A percentile compares a stretch with the other conserved stretches of the same genome.
phyloP scores from a whole-genome alignment of 768 basidiomycete species.

The Tephrocybe sp. region DNA sequence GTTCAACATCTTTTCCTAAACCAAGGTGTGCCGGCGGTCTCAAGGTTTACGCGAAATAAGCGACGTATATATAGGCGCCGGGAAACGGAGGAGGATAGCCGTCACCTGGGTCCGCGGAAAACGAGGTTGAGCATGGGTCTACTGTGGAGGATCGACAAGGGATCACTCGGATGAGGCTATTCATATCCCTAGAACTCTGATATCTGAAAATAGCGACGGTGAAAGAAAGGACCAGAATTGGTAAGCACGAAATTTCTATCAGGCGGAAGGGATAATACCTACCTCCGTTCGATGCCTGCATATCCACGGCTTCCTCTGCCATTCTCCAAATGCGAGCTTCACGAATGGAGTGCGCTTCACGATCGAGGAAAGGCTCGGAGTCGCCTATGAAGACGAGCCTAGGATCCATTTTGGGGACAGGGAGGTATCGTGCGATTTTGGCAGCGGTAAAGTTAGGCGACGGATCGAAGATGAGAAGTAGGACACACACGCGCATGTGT shows the following conservation, averaged over 20 bases:
- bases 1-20: too few relatives aligned
- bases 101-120: slow-evolving; percentile 9
- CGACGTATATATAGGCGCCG: neutral
- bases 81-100: neutral
- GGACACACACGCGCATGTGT: slow-evolving; percentile 28
- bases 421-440: slow-evolving; percentile 13
- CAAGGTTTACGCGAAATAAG: too few relatives aligned
- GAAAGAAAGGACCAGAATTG: neutral
- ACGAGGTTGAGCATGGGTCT: neutral
- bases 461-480: slow-evolving; percentile 33
- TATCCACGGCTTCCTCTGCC: slow-evolving; percentile 27
- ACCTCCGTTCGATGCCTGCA: slow-evolving; percentile 23
- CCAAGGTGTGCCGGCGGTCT: too few relatives aligned
- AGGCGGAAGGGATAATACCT: slow-evolving; percentile 3
- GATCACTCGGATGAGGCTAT: too few relatives aligned
- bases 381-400: slow-evolving; percentile 37
- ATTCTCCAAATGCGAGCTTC: slow-evolving; percentile 33
- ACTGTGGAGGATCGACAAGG: neutral
- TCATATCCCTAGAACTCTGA: slow-evolving; percentile 13
- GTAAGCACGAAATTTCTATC: neutral
- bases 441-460: slow-evolving; percentile 16
- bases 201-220: neutral
- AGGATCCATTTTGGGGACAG: slow-evolving; percentile 20
- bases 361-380: slow-evolving; percentile 36
- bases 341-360: slow-evolving; percentile 33